These are phyloP conservation scores for Magnaporthales sp. DNA, from an alignment of 2,329 filamentous ascomycete species.

Conservation along the genomic window DNA sequence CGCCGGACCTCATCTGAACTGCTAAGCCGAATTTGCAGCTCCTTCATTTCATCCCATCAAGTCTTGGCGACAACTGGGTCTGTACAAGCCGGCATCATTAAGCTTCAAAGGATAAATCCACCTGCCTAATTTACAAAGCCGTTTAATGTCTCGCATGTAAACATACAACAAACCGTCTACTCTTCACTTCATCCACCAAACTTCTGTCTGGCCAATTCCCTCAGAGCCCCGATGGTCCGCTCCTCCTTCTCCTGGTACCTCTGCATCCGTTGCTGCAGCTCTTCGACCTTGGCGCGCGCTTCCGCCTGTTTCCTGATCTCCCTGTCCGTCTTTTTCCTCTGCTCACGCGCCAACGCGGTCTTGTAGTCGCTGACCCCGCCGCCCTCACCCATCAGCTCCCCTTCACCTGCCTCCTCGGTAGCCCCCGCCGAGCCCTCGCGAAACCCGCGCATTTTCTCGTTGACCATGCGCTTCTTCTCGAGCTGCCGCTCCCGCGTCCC, in stretches of 20 bases:
- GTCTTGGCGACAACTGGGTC: background rate
- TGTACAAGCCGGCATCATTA: background rate
- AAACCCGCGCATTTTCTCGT: constrained; percentile 67
- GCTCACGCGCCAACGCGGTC: constrained; percentile 52
- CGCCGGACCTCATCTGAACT: background rate
- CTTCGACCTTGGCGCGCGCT: constrained; percentile 1
- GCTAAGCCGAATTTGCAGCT: background rate
- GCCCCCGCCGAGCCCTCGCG: constrained; percentile 54
- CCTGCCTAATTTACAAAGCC: background rate
- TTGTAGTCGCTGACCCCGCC: constrained; percentile 62
- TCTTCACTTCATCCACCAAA: constrained; percentile 1
- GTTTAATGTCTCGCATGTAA: background rate
- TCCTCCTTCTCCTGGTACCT: constrained; percentile 5
- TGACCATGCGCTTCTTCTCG: constrained; percentile 72
- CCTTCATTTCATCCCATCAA: background rate
- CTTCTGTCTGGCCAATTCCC: constrained; percentile 5
- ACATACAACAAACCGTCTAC: background rate
- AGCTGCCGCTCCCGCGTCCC: constrained; percentile 76
- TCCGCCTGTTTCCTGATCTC: constrained; percentile 73
- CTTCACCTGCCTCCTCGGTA: constrained; percentile 55
- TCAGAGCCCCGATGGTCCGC: constrained; percentile 3
- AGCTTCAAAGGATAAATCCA: background rate
- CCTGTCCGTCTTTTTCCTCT: constrained; percentile 72
- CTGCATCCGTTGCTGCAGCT: background rate
- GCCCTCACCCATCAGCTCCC: constrained; percentile 69